Percentiles rank a stretch among this genome's conserved stretches.
phyloP scores from a whole-genome alignment of 306 rosid species.

The Begonia masoniana region DNA sequence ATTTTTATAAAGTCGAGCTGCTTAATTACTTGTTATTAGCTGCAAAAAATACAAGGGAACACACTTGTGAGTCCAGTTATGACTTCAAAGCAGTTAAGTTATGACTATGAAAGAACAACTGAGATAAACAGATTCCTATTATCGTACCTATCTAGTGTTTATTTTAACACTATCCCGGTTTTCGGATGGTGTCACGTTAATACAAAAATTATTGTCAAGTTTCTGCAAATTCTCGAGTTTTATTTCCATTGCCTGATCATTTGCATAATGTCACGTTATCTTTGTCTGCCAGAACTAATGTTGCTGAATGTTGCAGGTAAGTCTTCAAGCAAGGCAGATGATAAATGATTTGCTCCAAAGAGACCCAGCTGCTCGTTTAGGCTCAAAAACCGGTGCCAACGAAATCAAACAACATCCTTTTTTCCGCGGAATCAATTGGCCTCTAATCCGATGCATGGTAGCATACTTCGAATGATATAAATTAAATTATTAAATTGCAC shows the following conservation, averaged over 20 bases:
- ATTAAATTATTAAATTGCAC: not conserved
- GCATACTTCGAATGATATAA: not conserved
- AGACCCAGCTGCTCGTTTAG: conserved; percentile 70
- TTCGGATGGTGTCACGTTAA: not conserved
- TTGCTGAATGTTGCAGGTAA: conserved; percentile 44
- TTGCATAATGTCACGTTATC: too few species aligned
- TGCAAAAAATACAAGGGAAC: not conserved
- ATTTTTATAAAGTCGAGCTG: not conserved
- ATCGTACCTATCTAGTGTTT: too few species aligned
- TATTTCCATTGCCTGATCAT: not conserved
- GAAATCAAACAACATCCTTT: conserved; percentile 91
- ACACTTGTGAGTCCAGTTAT: not conserved
- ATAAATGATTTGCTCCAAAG: conserved; percentile 82
- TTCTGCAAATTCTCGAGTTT: not conserved
- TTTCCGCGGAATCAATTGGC: conserved; percentile 90
- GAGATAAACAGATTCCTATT: not conserved
- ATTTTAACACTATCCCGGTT: too few species aligned
- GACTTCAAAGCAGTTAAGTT: too few species aligned
- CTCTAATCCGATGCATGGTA: conserved; percentile 91
- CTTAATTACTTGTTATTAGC: not conserved
- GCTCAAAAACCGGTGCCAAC: conserved; percentile 58
- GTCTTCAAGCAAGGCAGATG: conserved; percentile 83
- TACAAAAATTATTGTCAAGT: not conserved
- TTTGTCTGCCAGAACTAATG: not conserved
- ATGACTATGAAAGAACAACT: not conserved